phyloP scores from a whole-genome alignment of 495 filamentous ascomycete genomes.

The Lindgomyces ingoldianus region DNA sequence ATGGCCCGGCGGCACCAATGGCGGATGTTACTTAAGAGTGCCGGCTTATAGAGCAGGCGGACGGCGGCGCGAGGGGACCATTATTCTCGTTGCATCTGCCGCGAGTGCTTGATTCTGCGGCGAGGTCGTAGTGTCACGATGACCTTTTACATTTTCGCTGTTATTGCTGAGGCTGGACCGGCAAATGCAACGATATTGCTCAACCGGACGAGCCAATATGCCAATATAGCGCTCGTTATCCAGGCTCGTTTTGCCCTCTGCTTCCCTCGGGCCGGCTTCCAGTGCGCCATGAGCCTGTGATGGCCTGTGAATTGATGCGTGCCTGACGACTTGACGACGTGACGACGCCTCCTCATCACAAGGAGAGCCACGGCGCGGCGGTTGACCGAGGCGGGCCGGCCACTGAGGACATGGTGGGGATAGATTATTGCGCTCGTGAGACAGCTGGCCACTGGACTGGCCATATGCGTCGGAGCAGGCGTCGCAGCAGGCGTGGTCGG shows the following conservation, averaged over 20 bases:
- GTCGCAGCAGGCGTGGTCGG: slow-evolving; percentile 9
- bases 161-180: slow-evolving; percentile 6
- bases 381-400: background rate
- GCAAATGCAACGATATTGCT: slow-evolving; percentile 16
- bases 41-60: slow-evolving; percentile 15
- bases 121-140: slow-evolving; percentile 7
- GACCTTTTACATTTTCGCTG: background rate
- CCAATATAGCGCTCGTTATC: slow-evolving; percentile 8
- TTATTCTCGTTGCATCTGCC: slow-evolving; percentile 26
- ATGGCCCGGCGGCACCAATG: slow-evolving; percentile 34
- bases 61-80: background rate
- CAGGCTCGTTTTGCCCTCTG: background rate
- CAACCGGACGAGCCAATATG: background rate
- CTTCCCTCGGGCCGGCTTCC: slow-evolving; percentile 33
- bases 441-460: background rate
- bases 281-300: background rate
- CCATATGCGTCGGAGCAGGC: background rate
- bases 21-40: slow-evolving; percentile 21
- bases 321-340: slow-evolving; percentile 16
- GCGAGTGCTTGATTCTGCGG: slow-evolving; percentile 1
- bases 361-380: background rate
- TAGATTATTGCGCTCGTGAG: background rate
- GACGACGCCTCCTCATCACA: slow-evolving; percentile 7
- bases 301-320: background rate
- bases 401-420: background rate